Percentiles rank a stretch among this genome's conserved stretches.
Evolutionary conservation across 2,329 filamentous ascomycete species (phyloP).

Genomic region (Claviceps maximensis): DNA sequence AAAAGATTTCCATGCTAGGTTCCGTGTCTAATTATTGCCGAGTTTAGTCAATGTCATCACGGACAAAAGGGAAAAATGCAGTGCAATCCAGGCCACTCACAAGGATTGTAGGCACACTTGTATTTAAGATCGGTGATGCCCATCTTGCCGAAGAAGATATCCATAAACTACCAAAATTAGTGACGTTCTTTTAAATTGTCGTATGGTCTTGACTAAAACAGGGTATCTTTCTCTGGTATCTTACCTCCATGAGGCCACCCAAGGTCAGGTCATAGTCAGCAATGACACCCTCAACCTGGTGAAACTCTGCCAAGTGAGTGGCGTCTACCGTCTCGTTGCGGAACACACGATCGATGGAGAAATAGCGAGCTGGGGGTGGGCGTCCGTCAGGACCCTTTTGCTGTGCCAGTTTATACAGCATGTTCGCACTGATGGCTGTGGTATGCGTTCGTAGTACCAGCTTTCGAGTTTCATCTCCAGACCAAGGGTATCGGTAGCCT

Average conservation of each 20-base stretch:
- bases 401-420: conserved; percentile 79
- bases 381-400: conserved; percentile 60
- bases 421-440: conserved; percentile 79
- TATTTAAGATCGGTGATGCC: conserved; percentile 75
- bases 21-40: conserved; percentile 50
- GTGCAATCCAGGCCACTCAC: conserved; percentile 1
- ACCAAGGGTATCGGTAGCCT: conserved; percentile 93
- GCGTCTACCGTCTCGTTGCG: conserved; percentile 94
- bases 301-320: conserved; percentile 94
- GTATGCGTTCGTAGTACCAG: conserved; percentile 94
- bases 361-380: conserved; percentile 69
- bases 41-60: conserved; percentile 58
- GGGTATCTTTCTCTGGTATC: background rate
- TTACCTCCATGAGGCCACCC: conserved; percentile 66
- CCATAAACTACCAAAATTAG: conserved; percentile 50
- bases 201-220: background rate
- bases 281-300: conserved; percentile 97
- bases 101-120: conserved; percentile 58
- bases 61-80: background rate
- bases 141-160: conserved; percentile 94
- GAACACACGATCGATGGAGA: conserved; percentile 97
- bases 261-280: conserved; percentile 89
- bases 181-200: no score
- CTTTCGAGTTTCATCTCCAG: conserved; percentile 66
- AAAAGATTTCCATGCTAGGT: conserved; percentile 96